A percentile compares a stretch with the other conserved stretches of the same genome.
Conservation (phyloP, 495 filamentous ascomycete species). For the Lasiosphaeriaceae sp. region DNA sequence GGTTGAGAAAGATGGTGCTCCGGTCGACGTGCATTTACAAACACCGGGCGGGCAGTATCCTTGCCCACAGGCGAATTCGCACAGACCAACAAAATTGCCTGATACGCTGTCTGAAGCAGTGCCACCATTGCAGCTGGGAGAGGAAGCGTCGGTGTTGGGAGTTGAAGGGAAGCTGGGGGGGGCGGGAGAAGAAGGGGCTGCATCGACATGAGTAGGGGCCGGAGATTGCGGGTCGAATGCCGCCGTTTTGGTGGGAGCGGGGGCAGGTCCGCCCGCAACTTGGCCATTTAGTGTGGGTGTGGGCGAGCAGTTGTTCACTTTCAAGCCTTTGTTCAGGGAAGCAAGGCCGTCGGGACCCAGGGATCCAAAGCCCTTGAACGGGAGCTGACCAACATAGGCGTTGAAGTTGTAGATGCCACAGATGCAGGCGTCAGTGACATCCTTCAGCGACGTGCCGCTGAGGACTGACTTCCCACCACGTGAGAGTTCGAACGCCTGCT, state of each 20-base stretch:
- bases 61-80: constrained; percentile 36
- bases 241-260: neutral
- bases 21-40: constrained; percentile 37
- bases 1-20: constrained; percentile 21
- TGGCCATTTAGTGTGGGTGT: constrained; percentile 24
- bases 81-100: constrained; percentile 41
- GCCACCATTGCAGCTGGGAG: constrained; percentile 29
- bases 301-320: constrained; percentile 42
- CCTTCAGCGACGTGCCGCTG: constrained; percentile 50
- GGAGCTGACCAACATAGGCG: constrained; percentile 51
- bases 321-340: constrained; percentile 41
- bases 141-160: neutral
- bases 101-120: constrained; percentile 24
- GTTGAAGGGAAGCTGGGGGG: constrained; percentile 7
- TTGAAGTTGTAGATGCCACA: constrained; percentile 66
- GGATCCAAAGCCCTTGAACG: constrained; percentile 36
- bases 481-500: constrained; percentile 49
- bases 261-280: neutral
- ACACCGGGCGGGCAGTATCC: constrained; percentile 39
- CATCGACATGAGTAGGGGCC: neutral
- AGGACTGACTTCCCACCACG: constrained; percentile 44
- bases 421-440: constrained; percentile 48
- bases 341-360: constrained; percentile 41
- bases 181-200: neutral
- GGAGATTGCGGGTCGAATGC: neutral